Base-by-base conservation (phyloP, 1,139 yeast species). In the Arxiozyma slooffiae region DNA sequence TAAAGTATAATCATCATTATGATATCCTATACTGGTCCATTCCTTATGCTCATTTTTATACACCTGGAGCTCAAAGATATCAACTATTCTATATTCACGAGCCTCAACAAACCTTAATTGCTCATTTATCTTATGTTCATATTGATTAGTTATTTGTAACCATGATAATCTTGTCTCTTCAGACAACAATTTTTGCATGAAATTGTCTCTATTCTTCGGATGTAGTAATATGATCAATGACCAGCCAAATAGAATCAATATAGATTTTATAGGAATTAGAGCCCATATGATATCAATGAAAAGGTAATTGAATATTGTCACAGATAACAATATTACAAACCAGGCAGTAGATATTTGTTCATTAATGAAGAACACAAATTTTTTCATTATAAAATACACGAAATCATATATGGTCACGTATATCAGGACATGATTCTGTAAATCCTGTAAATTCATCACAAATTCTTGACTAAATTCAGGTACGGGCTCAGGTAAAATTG, bases 391-490 rank as follows among this genome's bases (percentile, higher is more conserved):
- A 62, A 74, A 69, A 23, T 74, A 70, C 6, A 78, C 52, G 38
- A 73, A 71, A 66, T 88, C 94, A 73, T 82, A 87, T 0, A 73
- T 68, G n/a, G 70, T 66, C 14, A 85, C 80, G 60, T 82, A 86
- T 18, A 81, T 64, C n/a, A 81, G 66, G 88, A 85, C 83, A 58
- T 81, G 83, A 64, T 88, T 88, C 62, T 88, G 96, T 51, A 88
- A 88, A 96, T 0, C 95, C 67, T 26, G 83, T 69, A 63, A 87
- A 88, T 63, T 88, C 96, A 50, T 86, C 74, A 20, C 92, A 81
- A 47, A 85, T 73, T 63, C 87, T 88, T 1, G 92, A 86, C 3
- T n/a, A n/a, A n/a, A n/a, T n/a, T n/a, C n/a, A n/a, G n/a, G n/a
- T n/a, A 82, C 85, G 0, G 95, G 95, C 53, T 78, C 80, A 1